Evolutionary conservation across 495 filamentous ascomycete genomes (phyloP), one percentile per base, ranked within the genome.

Genomic region (Hypoxylon lienhwacheense): DNA sequence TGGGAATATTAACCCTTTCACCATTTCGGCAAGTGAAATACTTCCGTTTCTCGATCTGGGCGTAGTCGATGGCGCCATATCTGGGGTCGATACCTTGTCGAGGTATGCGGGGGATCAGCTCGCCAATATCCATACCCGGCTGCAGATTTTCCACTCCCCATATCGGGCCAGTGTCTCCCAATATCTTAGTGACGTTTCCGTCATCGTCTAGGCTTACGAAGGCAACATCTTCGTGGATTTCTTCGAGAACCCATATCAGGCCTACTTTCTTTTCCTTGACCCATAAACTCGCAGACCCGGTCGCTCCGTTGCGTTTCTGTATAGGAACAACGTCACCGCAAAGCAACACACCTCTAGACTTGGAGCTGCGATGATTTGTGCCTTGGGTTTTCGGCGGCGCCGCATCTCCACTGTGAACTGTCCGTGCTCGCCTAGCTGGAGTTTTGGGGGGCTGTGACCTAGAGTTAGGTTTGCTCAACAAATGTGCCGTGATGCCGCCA

Each of bases 281-380:
- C 93, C 93, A 98, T 22, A 98, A 74, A 66, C 90, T 97, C 26
- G 93, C 93, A 26, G 91, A 88, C 1, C 95, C 93, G 0, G 85
- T 90, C 12, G 85, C 80, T 5, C 95, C 95, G 66, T 98, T 95
- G 44, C 91, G 84, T 68, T 97, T 98, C 70, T 87, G 83, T 53
- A 98, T 97, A 0, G 93, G 92, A 2, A 98, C 92, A 12, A 98
- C 95, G 68, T 98, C 93, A 29, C 93, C 93, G 66, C 93, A 98
- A 2, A 98, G 78, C 46, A 98, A 68, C 28, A 98, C 93, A 2
- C 93, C 93, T 50, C 93, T 84, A 35, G 90, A 93, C 57, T 90
- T 90, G 59, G 81, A 85, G 56, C 69, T 79, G 20, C 77, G 73
- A 63, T 90, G 88, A 57, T 73, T 77, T 16, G 64, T 35, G n/a